Evolutionary conservation across 1,284 basidiomycete genomes (phyloP).

Genomic region (Marasmius tenuissimus): DNA sequence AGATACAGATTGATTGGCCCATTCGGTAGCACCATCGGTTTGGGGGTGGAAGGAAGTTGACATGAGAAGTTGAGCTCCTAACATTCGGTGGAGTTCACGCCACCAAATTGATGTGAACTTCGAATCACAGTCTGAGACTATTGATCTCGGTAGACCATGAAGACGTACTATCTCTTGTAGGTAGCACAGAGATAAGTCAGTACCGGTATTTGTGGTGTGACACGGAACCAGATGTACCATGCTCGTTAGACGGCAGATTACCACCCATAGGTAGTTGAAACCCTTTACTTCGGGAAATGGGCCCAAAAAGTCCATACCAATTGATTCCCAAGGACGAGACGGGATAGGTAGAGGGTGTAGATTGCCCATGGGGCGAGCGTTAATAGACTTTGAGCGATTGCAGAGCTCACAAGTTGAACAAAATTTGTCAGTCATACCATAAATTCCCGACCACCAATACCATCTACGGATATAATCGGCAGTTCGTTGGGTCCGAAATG

Average conservation of each 20-base stretch:
- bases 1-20: slow-evolving; percentile 21
- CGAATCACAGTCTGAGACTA: slow-evolving; percentile 20
- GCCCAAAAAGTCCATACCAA: slow-evolving; percentile 22
- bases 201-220: slow-evolving; percentile 12
- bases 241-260: slow-evolving; percentile 18
- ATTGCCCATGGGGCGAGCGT: slow-evolving; percentile 13
- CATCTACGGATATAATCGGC: slow-evolving; percentile 24
- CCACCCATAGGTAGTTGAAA: slow-evolving; percentile 12
- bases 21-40: slow-evolving; percentile 23
- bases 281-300: slow-evolving; percentile 20
- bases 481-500: slow-evolving; percentile 28
- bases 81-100: slow-evolving; percentile 22
- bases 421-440: slow-evolving; percentile 16
- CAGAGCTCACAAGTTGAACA: slow-evolving; percentile 20
- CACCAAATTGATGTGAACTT: slow-evolving; percentile 29
- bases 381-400: slow-evolving; percentile 12
- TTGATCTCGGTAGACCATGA: slow-evolving; percentile 24
- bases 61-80: slow-evolving; percentile 18
- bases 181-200: slow-evolving; percentile 3
- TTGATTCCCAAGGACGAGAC: slow-evolving; percentile 22
- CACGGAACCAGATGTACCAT: too few relatives aligned
- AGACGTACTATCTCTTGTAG: slow-evolving; percentile 22
- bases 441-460: slow-evolving; percentile 35
- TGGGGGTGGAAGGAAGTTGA: not conserved
- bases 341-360: slow-evolving; percentile 12